phyloP scores from a whole-genome alignment of 2,329 filamentous ascomycete species.

The Dactylonectria estremocensis region DNA sequence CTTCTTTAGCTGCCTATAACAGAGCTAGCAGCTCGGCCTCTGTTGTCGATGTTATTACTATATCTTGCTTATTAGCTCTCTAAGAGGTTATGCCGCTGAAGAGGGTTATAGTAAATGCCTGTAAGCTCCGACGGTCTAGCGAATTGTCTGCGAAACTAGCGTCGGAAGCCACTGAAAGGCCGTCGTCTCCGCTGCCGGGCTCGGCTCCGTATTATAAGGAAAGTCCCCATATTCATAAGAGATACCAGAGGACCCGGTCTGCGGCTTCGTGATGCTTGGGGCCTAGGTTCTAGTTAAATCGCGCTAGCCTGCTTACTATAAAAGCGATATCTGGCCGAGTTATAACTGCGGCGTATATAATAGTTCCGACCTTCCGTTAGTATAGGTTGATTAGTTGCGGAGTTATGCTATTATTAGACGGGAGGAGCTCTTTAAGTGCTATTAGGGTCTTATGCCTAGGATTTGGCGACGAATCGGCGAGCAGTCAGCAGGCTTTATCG shows the following conservation, averaged over 20 bases:
- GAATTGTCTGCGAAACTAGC: background rate
- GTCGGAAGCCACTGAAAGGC: background rate
- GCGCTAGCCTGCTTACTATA: background rate
- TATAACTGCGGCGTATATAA: conserved; percentile 7
- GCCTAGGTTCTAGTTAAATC: conserved; percentile 18
- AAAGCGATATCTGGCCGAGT: conserved; percentile 17
- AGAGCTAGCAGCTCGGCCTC: conserved; percentile 26
- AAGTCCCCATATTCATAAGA: background rate
- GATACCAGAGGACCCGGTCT: background rate
- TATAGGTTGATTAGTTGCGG: background rate
- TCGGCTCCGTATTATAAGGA: background rate
- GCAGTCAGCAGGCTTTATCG: background rate
- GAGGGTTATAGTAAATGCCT: background rate
- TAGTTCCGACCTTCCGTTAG: background rate
- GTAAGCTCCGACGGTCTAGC: background rate
- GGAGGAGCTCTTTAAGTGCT: background rate
- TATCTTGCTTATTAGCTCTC: background rate
- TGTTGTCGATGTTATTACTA: conserved; percentile 21
- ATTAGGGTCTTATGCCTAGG: background rate
- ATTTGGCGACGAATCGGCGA: background rate
- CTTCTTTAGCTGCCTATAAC: conserved; percentile 7
- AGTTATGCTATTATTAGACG: background rate
- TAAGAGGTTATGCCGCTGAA: background rate
- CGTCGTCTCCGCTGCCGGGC: background rate
- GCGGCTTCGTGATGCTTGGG: background rate